Conservation (phyloP, 768 basidiomycete genomes). For the Calocybe gangraenosa region DNA sequence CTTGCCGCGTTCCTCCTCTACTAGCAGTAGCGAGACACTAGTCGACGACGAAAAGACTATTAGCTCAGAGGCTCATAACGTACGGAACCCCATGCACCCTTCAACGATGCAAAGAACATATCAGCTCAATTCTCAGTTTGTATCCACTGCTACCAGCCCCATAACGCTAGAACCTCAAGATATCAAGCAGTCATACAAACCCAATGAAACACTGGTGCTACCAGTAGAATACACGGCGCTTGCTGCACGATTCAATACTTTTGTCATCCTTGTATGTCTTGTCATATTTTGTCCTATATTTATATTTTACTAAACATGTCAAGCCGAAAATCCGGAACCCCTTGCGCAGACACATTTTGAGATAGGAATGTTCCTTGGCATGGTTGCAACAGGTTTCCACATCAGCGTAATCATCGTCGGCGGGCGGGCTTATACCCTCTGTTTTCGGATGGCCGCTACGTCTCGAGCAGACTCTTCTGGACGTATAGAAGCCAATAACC, state of each 20-base stretch:
- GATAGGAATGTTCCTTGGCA: conserved; percentile 10
- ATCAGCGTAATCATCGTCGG: conserved; percentile 15
- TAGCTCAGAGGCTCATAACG: too few relatives aligned
- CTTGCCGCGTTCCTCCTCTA: too few relatives aligned
- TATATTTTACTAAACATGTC: too few relatives aligned
- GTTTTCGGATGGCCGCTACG: conserved; percentile 5
- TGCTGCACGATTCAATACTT: conserved; percentile 8
- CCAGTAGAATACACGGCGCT: conserved; percentile 3
- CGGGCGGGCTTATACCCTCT: conserved; percentile 10
- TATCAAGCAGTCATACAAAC: too few relatives aligned
- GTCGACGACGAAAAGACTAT: too few relatives aligned
- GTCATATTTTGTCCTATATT: neutral
- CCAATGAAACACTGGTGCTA: too few relatives aligned
- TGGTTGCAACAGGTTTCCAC: conserved; percentile 9
- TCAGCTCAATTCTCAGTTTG: too few relatives aligned
- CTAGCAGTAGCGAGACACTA: too few relatives aligned
- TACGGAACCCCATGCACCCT: too few relatives aligned
- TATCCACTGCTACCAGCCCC: too few relatives aligned
- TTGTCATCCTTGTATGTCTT: conserved; percentile 8
- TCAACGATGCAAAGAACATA: too few relatives aligned
- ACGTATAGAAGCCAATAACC: neutral
- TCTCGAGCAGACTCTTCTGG: neutral
- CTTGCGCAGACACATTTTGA: conserved; percentile 3
- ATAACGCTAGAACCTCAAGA: too few relatives aligned
- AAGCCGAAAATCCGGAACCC: neutral